Conservation (phyloP, 1,284 basidiomycete species). For the Apiotrichum veenhuisii region DNA sequence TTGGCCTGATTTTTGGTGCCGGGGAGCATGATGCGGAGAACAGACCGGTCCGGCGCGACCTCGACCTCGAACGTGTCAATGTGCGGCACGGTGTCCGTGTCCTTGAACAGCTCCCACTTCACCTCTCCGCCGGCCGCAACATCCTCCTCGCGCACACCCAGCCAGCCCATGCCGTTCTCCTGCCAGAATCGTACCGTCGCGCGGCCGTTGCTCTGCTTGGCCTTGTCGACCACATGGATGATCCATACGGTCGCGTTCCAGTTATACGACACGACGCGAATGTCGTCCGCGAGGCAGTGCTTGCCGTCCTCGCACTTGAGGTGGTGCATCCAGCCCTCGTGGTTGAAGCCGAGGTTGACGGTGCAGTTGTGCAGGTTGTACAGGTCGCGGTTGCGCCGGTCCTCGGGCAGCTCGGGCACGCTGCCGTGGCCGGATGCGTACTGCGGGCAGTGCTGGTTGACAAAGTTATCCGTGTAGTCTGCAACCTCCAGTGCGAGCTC, state of each 20-base stretch:
- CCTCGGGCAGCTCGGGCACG: constrained; percentile 20
- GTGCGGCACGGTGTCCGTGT: constrained; percentile 16
- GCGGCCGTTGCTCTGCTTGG: constrained; percentile 15
- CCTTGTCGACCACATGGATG: constrained; percentile 17
- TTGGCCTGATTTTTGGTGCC: constrained; percentile 26
- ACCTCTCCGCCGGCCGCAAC: constrained; percentile 18
- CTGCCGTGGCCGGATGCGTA: not conserved
- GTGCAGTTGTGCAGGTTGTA: constrained; percentile 41
- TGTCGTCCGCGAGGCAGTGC: constrained; percentile 31
- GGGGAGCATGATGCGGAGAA: constrained; percentile 35
- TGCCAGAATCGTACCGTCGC: constrained; percentile 32
- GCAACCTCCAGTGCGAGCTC: constrained; percentile 24
- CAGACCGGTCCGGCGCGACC: constrained; percentile 33
- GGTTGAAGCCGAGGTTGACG: constrained; percentile 43
- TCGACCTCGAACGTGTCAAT: constrained; percentile 34
- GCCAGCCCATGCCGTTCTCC: constrained; percentile 36
- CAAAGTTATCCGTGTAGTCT: constrained; percentile 31
- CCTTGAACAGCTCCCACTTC: constrained; percentile 28
- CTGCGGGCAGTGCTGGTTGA: constrained; percentile 27
- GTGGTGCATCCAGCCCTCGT: constrained; percentile 38
- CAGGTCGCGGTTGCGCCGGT: constrained; percentile 39
- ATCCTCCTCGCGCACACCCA: constrained; percentile 28
- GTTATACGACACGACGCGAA: constrained; percentile 34
- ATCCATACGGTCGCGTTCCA: constrained; percentile 42
- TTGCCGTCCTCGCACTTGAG: constrained; percentile 44